phyloP scores from a whole-genome alignment of 2,329 filamentous ascomycete species.

The Alternaria solani region DNA sequence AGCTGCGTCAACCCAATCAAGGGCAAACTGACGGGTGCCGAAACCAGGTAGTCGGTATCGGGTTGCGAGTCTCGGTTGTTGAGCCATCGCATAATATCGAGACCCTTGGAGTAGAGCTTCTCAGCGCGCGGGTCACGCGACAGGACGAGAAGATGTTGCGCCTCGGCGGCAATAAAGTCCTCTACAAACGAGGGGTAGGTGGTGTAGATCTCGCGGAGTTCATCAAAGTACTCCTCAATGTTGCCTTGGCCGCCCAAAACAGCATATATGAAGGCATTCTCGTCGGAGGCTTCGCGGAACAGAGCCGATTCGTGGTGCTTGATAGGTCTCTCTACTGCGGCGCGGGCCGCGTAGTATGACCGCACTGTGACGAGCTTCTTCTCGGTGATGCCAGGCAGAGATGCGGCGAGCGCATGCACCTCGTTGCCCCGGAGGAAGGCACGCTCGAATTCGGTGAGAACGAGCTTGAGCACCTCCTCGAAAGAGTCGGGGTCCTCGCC shows the following conservation, averaged over 20 bases:
- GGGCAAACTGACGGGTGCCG: constrained; percentile 77
- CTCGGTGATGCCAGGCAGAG: constrained; percentile 84
- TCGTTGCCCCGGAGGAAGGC: constrained; percentile 95
- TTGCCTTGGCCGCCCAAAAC: constrained; percentile 98
- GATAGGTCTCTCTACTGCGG: constrained; percentile 83
- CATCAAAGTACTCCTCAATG: constrained; percentile 99
- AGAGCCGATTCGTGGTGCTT: constrained; percentile 94
- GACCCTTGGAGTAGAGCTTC: constrained; percentile 96
- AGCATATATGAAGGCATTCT: constrained; percentile 84
- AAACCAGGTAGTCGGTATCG: constrained; percentile 78
- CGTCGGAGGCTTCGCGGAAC: constrained; percentile 85
- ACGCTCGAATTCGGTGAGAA: constrained; percentile 95
- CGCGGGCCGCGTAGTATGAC: constrained; percentile 90
- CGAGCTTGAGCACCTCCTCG: constrained; percentile 88
- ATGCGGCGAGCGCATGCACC: constrained; percentile 86
- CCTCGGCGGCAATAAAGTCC: constrained; percentile 80
- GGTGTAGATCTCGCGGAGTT: constrained; percentile 87
- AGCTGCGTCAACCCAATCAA: constrained; percentile 96
- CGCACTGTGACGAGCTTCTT: constrained; percentile 92
- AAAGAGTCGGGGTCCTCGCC: constrained; percentile 93
- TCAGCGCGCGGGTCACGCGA: constrained; percentile 84
- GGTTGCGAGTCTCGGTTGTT: constrained; percentile 88
- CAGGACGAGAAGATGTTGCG: constrained; percentile 85
- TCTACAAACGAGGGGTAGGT: constrained; percentile 92
- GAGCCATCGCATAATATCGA: constrained; percentile 94